Base-by-base conservation (phyloP, 768 basidiomycete genomes). In the Phanerodontia chrysosporium region DNA sequence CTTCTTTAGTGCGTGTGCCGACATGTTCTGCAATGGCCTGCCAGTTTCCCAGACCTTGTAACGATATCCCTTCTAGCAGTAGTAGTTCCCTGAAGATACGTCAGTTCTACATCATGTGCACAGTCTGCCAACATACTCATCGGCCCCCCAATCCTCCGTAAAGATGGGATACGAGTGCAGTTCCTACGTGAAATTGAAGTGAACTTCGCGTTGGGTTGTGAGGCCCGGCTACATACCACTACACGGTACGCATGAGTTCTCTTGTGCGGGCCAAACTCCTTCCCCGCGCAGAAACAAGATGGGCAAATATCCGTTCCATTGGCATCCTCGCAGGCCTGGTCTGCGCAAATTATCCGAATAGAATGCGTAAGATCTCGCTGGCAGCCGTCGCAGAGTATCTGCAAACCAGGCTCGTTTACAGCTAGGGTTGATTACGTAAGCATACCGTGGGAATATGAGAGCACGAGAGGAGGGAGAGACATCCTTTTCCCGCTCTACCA, bases 101-200 rank as follows among this genome's bases (percentile, higher is more conserved):
- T 12, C 7, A 42, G 16, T 22, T 16, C 21, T 53, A 24, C 22
- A 22, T 13, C 7, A 24, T n/a, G n/a, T n/a, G n/a, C 14, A 39
- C 30, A 49, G 36, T 45, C 58, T 36, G 2, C 28, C 30, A 44
- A 76, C 86, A 73, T 66, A 94, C 92, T 99, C 96, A 72, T 98
- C 96, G 9, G 95, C 96, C 39, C 95, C 96, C 97, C 96, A 98
- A 70, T 96, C 93, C 57, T 89, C 85, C 8, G 87, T 81, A 67
- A 97, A 96, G 67, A 99, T 97, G 2, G 96, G 97, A 73, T 95
- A 92, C 8, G 96, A 94, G 70, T 97, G 93, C 67, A 95, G 82
- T 76, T 97, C 95, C 95, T 95, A 69, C 53, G 21, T 42, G 2
- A 25, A 24, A 25, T 4, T 42, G 22, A 8, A 54, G 16, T 28